Conservation (phyloP, 768 basidiomycete species). For the Pleurotus cornucopiae region DNA sequence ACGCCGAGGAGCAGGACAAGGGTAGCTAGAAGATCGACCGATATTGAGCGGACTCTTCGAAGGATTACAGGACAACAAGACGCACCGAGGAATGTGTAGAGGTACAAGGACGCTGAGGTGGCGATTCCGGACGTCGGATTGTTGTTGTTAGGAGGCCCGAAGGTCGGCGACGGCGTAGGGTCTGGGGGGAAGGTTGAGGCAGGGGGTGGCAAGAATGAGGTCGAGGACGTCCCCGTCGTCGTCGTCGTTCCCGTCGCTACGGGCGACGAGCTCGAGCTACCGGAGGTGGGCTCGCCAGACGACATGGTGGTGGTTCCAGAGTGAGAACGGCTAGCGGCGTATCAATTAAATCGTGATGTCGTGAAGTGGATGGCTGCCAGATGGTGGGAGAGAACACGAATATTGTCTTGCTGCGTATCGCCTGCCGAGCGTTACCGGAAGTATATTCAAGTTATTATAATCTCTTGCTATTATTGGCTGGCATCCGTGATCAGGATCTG, state of each 20-base stretch:
- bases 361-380: too few species aligned
- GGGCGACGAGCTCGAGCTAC: neutral
- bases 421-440: too few species aligned
- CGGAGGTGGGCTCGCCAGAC: neutral
- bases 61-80: neutral
- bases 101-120: conserved; percentile 3
- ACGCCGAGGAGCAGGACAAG: conserved; percentile 64
- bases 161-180: neutral
- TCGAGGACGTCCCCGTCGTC: neutral
- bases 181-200: neutral
- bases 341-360: too few species aligned
- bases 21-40: conserved; percentile 48
- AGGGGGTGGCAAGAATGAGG: neutral
- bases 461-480: too few species aligned
- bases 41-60: neutral
- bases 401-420: too few species aligned
- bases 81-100: conserved; percentile 5
- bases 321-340: too few species aligned
- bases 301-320: conserved; percentile 1
- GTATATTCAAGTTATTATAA: too few species aligned
- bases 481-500: too few species aligned
- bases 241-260: neutral
- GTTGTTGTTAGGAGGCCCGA: neutral
- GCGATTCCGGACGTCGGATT: neutral
- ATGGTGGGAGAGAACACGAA: too few species aligned